phyloP scores from a whole-genome alignment of 768 basidiomycete species.

The Pisolithus orientalis region DNA sequence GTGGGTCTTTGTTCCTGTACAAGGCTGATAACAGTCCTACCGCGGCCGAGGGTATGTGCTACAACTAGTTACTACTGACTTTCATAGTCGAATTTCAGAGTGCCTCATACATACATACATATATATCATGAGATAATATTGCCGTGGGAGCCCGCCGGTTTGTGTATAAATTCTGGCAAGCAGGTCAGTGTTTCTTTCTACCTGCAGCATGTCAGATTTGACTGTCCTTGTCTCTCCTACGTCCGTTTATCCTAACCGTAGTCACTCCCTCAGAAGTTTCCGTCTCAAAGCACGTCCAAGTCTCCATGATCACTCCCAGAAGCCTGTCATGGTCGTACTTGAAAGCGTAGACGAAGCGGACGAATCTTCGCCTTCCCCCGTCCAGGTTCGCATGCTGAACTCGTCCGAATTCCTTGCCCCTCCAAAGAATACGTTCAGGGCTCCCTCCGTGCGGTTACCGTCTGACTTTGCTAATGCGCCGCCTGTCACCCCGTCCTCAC shows the following conservation, averaged over 20 bases:
- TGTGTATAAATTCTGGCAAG: not conserved
- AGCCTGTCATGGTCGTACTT: conserved; percentile 28
- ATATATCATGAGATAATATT: not conserved
- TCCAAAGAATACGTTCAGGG: conserved; percentile 23
- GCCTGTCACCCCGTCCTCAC: conserved; percentile 8
- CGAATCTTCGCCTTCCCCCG: conserved; percentile 19
- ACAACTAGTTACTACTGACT: not conserved
- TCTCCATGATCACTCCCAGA: conserved; percentile 17
- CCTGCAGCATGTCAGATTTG: conserved; percentile 24
- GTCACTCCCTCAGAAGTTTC: conserved; percentile 16
- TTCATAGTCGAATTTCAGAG: not conserved
- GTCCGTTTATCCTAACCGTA: conserved; percentile 16
- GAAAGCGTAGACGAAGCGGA: conserved; percentile 19
- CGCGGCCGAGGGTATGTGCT: not conserved
- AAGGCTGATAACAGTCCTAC: conserved; percentile 1
- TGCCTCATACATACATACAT: no score
- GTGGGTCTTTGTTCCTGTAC: conserved; percentile 48
- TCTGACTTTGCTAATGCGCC: conserved; percentile 2
- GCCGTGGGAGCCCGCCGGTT: not conserved
- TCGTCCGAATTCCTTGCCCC: conserved; percentile 17
- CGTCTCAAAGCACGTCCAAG: conserved; percentile 24
- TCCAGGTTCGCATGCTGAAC: conserved; percentile 16
- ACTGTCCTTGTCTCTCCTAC: conserved; percentile 30
- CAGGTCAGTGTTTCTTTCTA: not conserved
- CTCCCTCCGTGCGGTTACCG: conserved; percentile 6